Evolutionary conservation across 768 basidiomycete genomes (phyloP), one percentile per base, ranked within the genome.

Genomic region (Termitomyces sp.): DNA sequence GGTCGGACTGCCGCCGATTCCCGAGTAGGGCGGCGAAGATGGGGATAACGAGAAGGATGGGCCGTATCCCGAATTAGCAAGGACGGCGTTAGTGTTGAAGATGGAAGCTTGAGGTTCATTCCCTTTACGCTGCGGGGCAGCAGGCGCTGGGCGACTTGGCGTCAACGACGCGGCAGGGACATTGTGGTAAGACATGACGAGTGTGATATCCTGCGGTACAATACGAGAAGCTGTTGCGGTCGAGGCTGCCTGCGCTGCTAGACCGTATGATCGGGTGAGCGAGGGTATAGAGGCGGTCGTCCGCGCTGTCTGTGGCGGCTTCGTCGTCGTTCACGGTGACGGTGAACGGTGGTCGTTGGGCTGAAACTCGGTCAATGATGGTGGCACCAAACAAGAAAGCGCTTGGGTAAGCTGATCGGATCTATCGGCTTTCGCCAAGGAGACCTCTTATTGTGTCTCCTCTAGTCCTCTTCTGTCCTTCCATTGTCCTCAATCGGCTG

Each of bases 1-100:
- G 1, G 87, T 86, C 42, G 91, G 91, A 1, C 89, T 87, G 46
- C 83, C 91, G 50, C 91, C 91, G 60, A 92, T 92, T 55, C 91
- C 90, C 7, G 86, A 81, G 72, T 91, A 91, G n/a, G 82, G 79
- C 16, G 83, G 77, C 3, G 80, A 75, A 26, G 76, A 70, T 56
- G 72, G 78, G 58, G 76, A 72, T 65, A 82, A 75, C 4, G 82
- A 76, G 64, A 85, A 85, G 1, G 86, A 81, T 1, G 82, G 67
- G 63, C 75, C 81, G 71, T 87, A 88, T 43, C 83, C 83, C 32
- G 83, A 78, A 58, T 67, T 74, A n/a, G 77, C 68, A 51, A 86
- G 77, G 13, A 77, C 66, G 61, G 72, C 75, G 66, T 73, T 73
- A 32, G 69, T 65, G 54, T 67, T 74, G 61, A 74, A 79, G 52